Base-by-base conservation (phyloP, 345 rosid species). In the Eucalyptus victrix region DNA sequence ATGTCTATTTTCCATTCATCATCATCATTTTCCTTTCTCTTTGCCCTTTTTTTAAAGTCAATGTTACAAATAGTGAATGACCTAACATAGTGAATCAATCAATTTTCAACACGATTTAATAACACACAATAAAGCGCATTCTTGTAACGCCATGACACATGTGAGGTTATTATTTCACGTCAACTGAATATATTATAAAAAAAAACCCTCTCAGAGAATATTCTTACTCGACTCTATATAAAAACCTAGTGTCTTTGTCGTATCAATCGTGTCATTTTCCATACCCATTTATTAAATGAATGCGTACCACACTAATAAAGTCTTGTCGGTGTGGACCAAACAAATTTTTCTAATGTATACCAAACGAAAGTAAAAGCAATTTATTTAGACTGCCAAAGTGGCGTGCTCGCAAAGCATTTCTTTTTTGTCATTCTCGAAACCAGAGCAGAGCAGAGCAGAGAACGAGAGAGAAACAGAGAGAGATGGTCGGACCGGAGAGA, bases 401-500 rank as follows among this genome's bases (percentile, higher is more conserved):
- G 47, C 47, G 47, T 40, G 85, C 30, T 21, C 85, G 7, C 7
- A 23, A 23, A 40, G 47, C 85, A 6, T 28, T 76, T 3, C 21
- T 12, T 76, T 42, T 21, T 53, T 53, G 47, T 76, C 85, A 10
- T 23, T 21, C 85, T 12, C 30, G 30, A 24, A 6, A 21, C 12
- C 85, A 40, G 85, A 12, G 85, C 16, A 34, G 47, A 76, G 17
- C 16, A 34, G 47, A 23, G 69, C 34, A 28, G 49, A 1, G 28
- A 30, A 19, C 18, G 86, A 23, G 54, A 10, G 28, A 11, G 47
- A 49, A 34, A 51, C 42, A 10, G 56, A 72, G 58, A 89, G 92
- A 81, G 50, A 97, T 97, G 99, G 96, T 94, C 88, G 99, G 99
- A 81, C 97, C 98, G 6, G 90, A 40, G 89, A 92, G 99, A 90